Evolutionary conservation across 169 alveolate genomes (phyloP).

Genomic region (Plasmodium falciparum): DNA sequence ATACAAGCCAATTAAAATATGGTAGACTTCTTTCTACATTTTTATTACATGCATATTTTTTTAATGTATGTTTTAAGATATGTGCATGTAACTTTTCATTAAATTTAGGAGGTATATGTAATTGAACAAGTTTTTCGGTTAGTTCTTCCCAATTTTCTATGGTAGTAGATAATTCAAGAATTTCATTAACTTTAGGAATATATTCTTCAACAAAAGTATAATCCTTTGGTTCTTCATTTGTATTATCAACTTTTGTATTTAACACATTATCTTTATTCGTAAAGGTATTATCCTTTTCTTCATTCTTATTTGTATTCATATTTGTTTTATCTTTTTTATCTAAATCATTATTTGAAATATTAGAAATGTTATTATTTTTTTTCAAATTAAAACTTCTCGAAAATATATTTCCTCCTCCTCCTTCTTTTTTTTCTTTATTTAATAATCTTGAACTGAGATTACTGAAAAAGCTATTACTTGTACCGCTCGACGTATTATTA

Average conservation of each 20-base stretch:
- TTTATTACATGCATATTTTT: conserved; percentile 75
- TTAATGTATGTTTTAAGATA: conserved; percentile 57
- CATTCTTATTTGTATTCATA: background rate
- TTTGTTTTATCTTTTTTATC: background rate
- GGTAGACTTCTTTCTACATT: conserved; percentile 52
- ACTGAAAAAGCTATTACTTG: conserved; percentile 19
- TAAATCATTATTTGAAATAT: background rate
- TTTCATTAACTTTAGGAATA: conserved; percentile 62
- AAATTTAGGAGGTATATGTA: conserved; percentile 55
- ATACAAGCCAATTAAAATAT: conserved; percentile 52
- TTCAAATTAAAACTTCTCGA: conserved; percentile 19
- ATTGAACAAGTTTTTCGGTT: conserved; percentile 47
- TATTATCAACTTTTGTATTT: background rate
- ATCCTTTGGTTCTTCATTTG: background rate
- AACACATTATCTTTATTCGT: background rate
- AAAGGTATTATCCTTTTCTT: background rate
- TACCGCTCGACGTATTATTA: background rate
- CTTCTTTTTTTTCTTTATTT: conserved; percentile 14
- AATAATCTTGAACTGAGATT: conserved; percentile 21
- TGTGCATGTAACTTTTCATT: conserved; percentile 51
- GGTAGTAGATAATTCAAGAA: conserved; percentile 49
- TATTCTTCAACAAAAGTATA: conserved; percentile 42
- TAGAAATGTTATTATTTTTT: background rate
- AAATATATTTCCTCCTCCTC: conserved; percentile 31
- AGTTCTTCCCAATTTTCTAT: conserved; percentile 48